These are phyloP conservation scores for Candida xyloterini DNA, from an alignment of 805 yeast species.

Conservation along the genomic window DNA sequence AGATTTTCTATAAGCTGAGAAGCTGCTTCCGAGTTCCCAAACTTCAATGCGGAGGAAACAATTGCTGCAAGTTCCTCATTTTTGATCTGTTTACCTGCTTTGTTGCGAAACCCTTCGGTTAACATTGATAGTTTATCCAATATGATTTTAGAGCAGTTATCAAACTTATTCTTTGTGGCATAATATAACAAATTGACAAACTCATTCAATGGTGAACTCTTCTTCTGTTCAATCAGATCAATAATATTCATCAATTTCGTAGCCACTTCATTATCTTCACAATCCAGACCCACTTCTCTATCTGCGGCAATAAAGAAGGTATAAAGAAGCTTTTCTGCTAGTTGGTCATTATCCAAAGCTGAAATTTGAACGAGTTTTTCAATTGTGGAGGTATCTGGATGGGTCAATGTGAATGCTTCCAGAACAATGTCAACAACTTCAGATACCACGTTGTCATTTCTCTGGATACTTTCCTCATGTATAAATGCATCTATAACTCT, in stretches of 20 bases:
- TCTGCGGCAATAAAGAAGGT: constrained; percentile 30
- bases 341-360: neutral
- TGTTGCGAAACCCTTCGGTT: constrained; percentile 1
- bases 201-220: constrained; percentile 19
- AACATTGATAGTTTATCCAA: constrained; percentile 20
- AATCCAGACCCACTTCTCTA: constrained; percentile 26
- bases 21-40: constrained; percentile 17
- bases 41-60: constrained; percentile 25
- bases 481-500: constrained; percentile 29
- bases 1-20: constrained; percentile 17
- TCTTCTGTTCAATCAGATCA: constrained; percentile 7
- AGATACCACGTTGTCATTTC: constrained; percentile 15
- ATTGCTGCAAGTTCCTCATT: constrained; percentile 22
- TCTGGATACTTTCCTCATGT: constrained; percentile 22
- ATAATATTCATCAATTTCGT: constrained; percentile 16
- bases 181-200: constrained; percentile 24
- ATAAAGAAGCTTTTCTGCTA: neutral
- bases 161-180: constrained; percentile 28
- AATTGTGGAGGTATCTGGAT: constrained; percentile 30
- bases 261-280: constrained; percentile 27
- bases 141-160: constrained; percentile 22
- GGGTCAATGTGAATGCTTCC: constrained; percentile 28
- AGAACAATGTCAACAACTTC: constrained; percentile 29
- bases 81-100: neutral
- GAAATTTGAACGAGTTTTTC: constrained; percentile 17